Conservation (phyloP, 140 eudicot species). For the Cichorium intybus region DNA sequence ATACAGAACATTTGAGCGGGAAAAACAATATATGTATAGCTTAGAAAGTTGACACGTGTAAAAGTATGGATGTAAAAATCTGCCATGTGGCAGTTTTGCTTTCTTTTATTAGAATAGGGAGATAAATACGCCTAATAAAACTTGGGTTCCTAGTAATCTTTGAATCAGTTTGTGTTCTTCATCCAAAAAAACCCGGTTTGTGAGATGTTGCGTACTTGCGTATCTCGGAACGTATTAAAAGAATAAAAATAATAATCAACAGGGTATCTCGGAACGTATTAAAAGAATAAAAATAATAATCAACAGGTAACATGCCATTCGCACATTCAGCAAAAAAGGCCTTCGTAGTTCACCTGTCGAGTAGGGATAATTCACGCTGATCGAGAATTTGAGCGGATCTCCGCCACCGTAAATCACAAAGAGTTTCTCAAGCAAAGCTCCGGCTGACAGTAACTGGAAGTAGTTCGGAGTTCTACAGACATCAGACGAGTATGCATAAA, state of each 20-base stretch:
- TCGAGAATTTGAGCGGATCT: slow-evolving; percentile 16
- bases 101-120: too few species aligned
- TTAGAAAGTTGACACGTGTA: too few species aligned
- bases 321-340: slow-evolving; percentile 7
- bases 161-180: too few species aligned
- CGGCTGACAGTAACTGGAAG: background rate
- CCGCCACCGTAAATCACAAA: slow-evolving; percentile 7
- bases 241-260: background rate
- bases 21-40: too few species aligned
- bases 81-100: too few species aligned
- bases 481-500: slow-evolving; percentile 34
- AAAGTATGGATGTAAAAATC: too few species aligned
- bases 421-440: slow-evolving; percentile 14
- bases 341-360: background rate
- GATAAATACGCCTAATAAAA: too few species aligned
- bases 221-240: background rate
- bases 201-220: too few species aligned
- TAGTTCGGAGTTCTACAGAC: background rate
- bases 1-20: too few species aligned
- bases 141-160: too few species aligned
- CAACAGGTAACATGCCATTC: background rate
- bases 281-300: background rate
- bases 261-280: background rate
- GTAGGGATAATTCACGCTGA: background rate
- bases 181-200: too few species aligned